Percentiles rank a stretch among this genome's conserved stretches.
phyloP scores from a whole-genome alignment of 176 grass and related monocot genomes.

The Aegilops tauschii region DNA sequence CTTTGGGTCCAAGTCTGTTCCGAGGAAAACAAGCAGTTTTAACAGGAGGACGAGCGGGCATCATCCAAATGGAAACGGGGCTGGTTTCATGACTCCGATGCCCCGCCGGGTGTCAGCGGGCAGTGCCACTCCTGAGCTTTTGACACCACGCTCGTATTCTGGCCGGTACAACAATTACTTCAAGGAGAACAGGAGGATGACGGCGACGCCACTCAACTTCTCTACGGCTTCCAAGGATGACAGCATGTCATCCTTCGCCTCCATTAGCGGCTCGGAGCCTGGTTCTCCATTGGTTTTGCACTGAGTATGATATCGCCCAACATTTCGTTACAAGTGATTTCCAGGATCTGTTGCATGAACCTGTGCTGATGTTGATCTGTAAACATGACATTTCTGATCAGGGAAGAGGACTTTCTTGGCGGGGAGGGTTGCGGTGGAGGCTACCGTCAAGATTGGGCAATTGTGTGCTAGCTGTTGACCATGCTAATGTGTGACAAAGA shows the following conservation, averaged over 20 bases:
- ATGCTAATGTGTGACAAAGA: conserved; percentile 41
- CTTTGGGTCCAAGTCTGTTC: conserved; percentile 77
- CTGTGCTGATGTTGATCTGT: conserved; percentile 14
- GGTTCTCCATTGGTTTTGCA: conserved; percentile 60
- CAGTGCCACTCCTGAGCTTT: conserved; percentile 72
- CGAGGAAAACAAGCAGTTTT: conserved; percentile 58
- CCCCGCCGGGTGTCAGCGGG: conserved; percentile 54
- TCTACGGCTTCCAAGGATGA: conserved; percentile 65
- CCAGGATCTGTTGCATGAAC: not conserved
- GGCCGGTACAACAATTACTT: conserved; percentile 73
- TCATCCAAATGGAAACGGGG: conserved; percentile 53
- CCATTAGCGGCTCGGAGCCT: conserved; percentile 71
- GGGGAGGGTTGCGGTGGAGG: not conserved
- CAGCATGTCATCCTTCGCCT: conserved; percentile 79
- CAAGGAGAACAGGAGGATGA: conserved; percentile 51
- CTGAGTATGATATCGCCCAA: conserved; percentile 33
- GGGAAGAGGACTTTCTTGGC: not conserved
- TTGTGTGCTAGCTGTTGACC: conserved; percentile 27
- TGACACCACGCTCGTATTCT: conserved; percentile 78
- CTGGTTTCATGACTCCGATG: conserved; percentile 83
- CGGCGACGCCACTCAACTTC: conserved; percentile 52
- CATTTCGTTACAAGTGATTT: not conserved
- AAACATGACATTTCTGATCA: conserved; percentile 17
- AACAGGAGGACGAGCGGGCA: conserved; percentile 56
- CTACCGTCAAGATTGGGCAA: conserved; percentile 13